Evolutionary conservation across 1,284 basidiomycete species (phyloP).

Genomic region (Melampsora larici-populina): DNA sequence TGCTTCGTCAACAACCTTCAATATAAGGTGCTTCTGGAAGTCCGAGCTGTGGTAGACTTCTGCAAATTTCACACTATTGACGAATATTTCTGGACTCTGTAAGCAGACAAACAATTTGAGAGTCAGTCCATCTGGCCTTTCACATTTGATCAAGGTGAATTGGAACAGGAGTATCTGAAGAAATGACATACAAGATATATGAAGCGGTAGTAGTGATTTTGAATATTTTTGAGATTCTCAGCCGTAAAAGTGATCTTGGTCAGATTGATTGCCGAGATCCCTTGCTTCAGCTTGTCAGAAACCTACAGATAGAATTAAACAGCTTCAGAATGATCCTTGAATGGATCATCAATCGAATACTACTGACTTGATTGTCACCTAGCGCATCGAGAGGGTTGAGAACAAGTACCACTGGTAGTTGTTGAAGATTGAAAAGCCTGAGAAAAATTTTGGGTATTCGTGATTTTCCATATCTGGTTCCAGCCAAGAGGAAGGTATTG

Average conservation of each 20-base stretch:
- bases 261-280: neutral
- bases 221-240: neutral
- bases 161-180: too few relatives aligned
- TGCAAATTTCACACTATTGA: conserved; percentile 11
- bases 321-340: neutral
- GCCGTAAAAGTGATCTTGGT: neutral
- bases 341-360: neutral
- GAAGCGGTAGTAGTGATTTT: neutral
- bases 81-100: conserved; percentile 1
- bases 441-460: neutral
- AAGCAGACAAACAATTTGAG: neutral
- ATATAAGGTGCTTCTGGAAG: conserved; percentile 1
- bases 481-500: conserved; percentile 11
- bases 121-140: neutral
- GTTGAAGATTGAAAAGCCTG: neutral
- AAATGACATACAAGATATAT: neutral
- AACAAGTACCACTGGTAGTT: neutral
- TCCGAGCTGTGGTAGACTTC: neutral
- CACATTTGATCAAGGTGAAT: too few relatives aligned
- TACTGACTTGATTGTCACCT: conserved; percentile 13
- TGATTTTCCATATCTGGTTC: conserved; percentile 6
- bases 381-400: neutral
- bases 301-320: neutral
- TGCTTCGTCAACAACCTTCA: neutral
- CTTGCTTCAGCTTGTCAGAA: neutral